Percentiles rank a stretch among this genome's conserved stretches.
Evolutionary conservation across 2,329 filamentous ascomycete species (phyloP).

Genomic region (Claviceps paspali): DNA sequence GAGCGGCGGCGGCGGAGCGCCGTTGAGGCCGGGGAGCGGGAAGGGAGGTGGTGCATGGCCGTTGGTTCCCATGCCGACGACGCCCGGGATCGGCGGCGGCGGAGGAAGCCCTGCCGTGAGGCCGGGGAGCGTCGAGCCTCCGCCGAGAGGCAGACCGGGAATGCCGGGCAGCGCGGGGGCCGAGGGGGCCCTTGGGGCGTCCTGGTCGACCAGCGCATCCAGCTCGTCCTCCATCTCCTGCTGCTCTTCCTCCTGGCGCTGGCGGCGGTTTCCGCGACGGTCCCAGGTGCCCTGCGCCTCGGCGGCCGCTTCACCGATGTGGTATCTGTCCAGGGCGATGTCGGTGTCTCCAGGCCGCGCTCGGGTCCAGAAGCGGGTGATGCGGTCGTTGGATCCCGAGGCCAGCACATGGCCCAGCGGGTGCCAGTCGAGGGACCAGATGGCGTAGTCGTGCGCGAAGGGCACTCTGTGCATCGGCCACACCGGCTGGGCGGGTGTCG

Average conservation of each 20-base stretch:
- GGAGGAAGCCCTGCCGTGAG: slow-evolving; percentile 27
- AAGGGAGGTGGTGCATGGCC: slow-evolving; percentile 35
- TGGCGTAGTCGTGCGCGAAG: slow-evolving; percentile 84
- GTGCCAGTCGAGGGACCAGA: slow-evolving; percentile 98
- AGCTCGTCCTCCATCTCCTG: slow-evolving; percentile 87
- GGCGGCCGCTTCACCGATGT: slow-evolving; percentile 85
- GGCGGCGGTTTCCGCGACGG: slow-evolving; percentile 58
- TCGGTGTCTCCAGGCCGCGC: slow-evolving; percentile 76
- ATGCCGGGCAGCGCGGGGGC: slow-evolving; percentile 39
- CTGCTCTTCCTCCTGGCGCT: slow-evolving; percentile 83
- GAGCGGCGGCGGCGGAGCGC: slow-evolving; percentile 32
- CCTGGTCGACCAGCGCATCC: slow-evolving; percentile 80
- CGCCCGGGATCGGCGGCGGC: slow-evolving; percentile 33
- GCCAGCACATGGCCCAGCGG: slow-evolving; percentile 89
- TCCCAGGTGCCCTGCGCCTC: slow-evolving; percentile 94
- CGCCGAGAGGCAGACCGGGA: slow-evolving; percentile 39
- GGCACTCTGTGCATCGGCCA: slow-evolving; percentile 77
- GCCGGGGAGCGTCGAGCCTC: slow-evolving; percentile 20
- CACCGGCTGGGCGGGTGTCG: slow-evolving; percentile 76
- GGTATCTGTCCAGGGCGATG: slow-evolving; percentile 79
- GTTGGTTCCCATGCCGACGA: slow-evolving; percentile 26
- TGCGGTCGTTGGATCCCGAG: slow-evolving; percentile 89
- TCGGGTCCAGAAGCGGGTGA: slow-evolving; percentile 93
- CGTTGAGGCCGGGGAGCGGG: slow-evolving; percentile 33
- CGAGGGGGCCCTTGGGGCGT: slow-evolving; percentile 42